Conservation (phyloP, 176 grass and related monocot genomes). For the Microstegium vimineum region DNA sequence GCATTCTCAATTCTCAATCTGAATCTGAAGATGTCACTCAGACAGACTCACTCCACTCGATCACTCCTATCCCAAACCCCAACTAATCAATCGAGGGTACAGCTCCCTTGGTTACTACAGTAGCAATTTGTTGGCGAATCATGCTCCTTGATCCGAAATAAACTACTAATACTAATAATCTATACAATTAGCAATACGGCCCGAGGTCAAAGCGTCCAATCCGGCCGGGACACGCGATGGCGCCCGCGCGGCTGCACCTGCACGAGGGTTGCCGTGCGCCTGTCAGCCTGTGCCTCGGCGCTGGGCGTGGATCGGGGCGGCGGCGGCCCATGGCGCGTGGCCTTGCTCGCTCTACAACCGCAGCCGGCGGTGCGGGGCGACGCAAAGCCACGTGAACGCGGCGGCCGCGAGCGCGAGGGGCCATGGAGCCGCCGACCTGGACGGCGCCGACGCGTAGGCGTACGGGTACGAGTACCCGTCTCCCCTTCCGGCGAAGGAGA, state of each 20-base stretch:
- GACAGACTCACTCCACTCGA: neutral
- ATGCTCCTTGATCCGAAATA: neutral
- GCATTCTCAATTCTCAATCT: neutral
- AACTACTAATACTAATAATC: neutral
- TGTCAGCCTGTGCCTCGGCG: neutral
- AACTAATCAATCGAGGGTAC: neutral
- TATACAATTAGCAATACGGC: conserved; percentile 27
- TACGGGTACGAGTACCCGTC: neutral
- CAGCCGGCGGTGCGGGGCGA: neutral
- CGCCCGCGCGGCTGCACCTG: neutral
- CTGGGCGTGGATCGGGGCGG: neutral
- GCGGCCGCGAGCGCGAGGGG: neutral
- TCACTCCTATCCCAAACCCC: neutral
- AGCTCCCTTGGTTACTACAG: neutral
- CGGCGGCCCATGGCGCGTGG: neutral
- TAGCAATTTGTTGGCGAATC: neutral
- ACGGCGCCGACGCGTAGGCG: neutral
- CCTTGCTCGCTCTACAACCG: neutral
- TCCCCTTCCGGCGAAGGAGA: conserved; percentile 32
- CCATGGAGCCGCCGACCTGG: neutral
- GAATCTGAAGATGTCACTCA: neutral
- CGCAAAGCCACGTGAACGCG: conserved; percentile 19
- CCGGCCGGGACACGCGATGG: neutral
- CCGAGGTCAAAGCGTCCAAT: conserved; percentile 25
- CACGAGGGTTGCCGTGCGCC: neutral